phyloP scores from a whole-genome alignment of 2,329 filamentous ascomycete species.

The Chrysosporium queenslandicum region DNA sequence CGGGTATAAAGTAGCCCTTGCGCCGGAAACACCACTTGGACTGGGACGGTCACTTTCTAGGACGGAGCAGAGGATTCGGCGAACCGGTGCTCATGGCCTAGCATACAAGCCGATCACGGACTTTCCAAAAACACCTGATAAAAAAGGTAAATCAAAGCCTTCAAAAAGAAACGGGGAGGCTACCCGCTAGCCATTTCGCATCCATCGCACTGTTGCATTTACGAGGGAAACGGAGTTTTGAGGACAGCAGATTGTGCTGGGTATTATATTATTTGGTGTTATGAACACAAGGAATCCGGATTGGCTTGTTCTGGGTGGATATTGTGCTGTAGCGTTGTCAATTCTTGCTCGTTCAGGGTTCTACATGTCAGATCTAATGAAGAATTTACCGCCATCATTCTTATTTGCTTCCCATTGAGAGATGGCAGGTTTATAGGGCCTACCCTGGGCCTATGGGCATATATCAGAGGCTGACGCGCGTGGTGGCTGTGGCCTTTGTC shows the following conservation, averaged over 20 bases:
- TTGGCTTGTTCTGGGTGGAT: neutral
- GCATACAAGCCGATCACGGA: constrained; percentile 25
- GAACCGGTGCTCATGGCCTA: constrained; percentile 36
- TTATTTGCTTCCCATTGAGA: no score
- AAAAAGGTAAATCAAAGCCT: constrained; percentile 8
- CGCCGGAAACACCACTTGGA: constrained; percentile 31
- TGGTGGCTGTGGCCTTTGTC: no score
- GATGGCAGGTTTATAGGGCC: no score
- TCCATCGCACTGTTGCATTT: neutral
- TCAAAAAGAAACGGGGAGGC: neutral
- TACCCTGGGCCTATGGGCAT: no score
- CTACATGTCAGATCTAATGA: no score
- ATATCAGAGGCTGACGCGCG: no score
- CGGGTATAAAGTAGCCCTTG: constrained; percentile 35
- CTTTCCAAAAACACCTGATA: neutral
- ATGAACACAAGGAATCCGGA: neutral
- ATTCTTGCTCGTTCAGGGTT: no score
- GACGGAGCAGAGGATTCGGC: constrained; percentile 35
- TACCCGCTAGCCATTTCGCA: neutral
- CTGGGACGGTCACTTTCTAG: constrained; percentile 34
- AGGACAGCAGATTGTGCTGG: constrained; percentile 16
- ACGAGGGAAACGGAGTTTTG: constrained; percentile 1
- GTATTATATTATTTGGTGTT: constrained; percentile 10
- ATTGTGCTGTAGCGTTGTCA: no score
- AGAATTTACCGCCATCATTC: no score